Conservation (phyloP, 768 basidiomycete genomes). For the Tricholoma sp. region DNA sequence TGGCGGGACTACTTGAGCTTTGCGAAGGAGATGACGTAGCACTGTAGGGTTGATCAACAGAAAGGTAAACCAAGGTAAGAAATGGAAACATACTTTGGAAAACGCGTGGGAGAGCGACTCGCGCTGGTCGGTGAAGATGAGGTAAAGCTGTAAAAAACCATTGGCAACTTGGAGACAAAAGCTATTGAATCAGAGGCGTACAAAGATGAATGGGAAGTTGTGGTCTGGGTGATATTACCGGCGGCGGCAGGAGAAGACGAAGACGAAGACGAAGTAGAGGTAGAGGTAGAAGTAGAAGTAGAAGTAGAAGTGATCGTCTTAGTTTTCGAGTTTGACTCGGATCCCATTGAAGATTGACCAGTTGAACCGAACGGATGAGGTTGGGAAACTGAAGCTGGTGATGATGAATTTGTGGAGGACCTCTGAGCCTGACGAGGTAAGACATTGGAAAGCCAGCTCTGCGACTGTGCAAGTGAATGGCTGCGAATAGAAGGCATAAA, state of each 20-base stretch:
- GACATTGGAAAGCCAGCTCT: not conserved
- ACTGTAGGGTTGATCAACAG: not conserved
- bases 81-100: not conserved
- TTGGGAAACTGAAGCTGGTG: not conserved
- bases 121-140: slow-evolving; percentile 1
- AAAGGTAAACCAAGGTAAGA: not conserved
- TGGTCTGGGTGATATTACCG: not conserved
- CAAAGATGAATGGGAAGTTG: not conserved
- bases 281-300: not conserved
- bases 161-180: not conserved
- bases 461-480: not conserved
- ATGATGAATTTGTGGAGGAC: not conserved
- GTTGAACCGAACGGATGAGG: not conserved
- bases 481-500: not conserved
- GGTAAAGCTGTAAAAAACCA: not conserved
- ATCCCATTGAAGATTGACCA: not conserved
- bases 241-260: not conserved
- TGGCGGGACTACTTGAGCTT: not conserved
- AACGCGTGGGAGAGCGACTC: not conserved
- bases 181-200: not conserved
- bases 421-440: not conserved
- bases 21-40: not conserved
- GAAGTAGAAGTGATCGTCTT: not conserved
- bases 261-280: not conserved
- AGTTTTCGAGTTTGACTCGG: not conserved